Evolutionary conservation across 352 stramenopile species (phyloP).

Genomic region (Phytopythium boreale): DNA sequence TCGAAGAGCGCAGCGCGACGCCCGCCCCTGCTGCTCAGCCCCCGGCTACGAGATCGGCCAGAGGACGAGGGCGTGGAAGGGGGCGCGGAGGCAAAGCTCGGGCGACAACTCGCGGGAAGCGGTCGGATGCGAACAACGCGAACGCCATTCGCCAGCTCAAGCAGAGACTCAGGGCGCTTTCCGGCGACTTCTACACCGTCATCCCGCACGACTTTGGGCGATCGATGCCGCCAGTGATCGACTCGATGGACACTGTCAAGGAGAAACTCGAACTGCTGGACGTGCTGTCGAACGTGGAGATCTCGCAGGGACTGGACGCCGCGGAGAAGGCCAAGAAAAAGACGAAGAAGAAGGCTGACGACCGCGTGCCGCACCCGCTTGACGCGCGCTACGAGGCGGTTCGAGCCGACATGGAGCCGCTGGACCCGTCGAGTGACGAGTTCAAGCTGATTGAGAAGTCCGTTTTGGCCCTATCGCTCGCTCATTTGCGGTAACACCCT

Average conservation of each 20-base stretch:
- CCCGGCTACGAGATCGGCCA: background rate
- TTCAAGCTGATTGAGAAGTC: constrained; percentile 58
- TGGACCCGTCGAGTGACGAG: constrained; percentile 32
- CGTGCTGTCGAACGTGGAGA: constrained; percentile 60
- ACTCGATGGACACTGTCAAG: constrained; percentile 46
- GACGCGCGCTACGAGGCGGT: constrained; percentile 58
- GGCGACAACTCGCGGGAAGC: constrained; percentile 5
- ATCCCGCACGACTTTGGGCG: constrained; percentile 73
- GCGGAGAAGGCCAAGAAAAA: constrained; percentile 26
- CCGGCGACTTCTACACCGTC: constrained; percentile 69
- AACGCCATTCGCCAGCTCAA: constrained; percentile 19
- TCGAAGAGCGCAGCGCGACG: constrained; percentile 27
- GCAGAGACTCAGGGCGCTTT: constrained; percentile 43
- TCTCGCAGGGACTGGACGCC: constrained; percentile 50
- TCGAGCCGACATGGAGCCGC: constrained; percentile 42
- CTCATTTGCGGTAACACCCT: background rate
- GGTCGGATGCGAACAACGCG: constrained; percentile 12
- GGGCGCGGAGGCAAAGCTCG: constrained; percentile 19
- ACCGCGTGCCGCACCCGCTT: constrained; percentile 31
- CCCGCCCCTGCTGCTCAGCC: constrained; percentile 3
- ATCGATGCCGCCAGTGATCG: constrained; percentile 46
- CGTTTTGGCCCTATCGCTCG: background rate
- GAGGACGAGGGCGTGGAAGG: constrained; percentile 16
- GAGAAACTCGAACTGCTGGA: constrained; percentile 62
- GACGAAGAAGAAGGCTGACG: background rate